Percentiles rank a stretch among this genome's conserved stretches.
phyloP scores from a whole-genome alignment of 1,284 basidiomycete species.

The Phellopilus nigrolimitatus region DNA sequence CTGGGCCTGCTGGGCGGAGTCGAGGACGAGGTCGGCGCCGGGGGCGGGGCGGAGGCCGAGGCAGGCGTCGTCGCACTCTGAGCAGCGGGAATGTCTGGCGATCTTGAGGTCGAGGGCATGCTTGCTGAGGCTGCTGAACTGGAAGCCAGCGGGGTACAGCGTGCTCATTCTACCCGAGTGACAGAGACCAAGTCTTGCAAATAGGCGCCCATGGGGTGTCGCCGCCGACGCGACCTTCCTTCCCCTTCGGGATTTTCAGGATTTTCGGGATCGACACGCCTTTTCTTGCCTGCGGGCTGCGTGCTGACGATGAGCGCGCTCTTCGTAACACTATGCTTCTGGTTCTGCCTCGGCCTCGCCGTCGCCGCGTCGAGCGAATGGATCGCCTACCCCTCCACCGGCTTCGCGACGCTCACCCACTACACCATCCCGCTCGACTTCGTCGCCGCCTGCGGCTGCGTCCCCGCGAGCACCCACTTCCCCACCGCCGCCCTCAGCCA shows the following conservation, averaged over 20 bases:
- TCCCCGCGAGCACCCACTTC: conserved; percentile 60
- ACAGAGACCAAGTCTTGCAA: not conserved
- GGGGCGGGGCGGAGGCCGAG: conserved; percentile 63
- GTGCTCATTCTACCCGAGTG: conserved; percentile 1
- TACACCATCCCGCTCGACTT: conserved; percentile 55
- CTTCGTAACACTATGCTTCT: no score
- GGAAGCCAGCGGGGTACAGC: conserved; percentile 58
- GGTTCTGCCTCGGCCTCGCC: not conserved
- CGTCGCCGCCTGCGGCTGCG: conserved; percentile 61
- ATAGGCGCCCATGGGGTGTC: no score
- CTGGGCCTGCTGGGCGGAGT: conserved; percentile 44
- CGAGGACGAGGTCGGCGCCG: conserved; percentile 50
- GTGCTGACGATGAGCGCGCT: no score
- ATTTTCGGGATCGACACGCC: no score
- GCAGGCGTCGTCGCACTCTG: conserved; percentile 55
- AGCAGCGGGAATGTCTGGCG: conserved; percentile 66
- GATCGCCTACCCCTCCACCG: conserved; percentile 17
- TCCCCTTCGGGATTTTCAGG: no score
- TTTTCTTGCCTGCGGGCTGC: not conserved
- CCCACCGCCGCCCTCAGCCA: conserved; percentile 74
- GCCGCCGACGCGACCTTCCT: no score
- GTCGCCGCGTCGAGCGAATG: conserved; percentile 7
- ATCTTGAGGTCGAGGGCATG: conserved; percentile 61
- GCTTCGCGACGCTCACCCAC: conserved; percentile 56
- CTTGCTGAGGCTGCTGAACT: conserved; percentile 42